Evolutionary conservation across 257 asterid species (phyloP), one percentile per base, ranked within the genome.

Genomic region (Scutellaria minor): DNA sequence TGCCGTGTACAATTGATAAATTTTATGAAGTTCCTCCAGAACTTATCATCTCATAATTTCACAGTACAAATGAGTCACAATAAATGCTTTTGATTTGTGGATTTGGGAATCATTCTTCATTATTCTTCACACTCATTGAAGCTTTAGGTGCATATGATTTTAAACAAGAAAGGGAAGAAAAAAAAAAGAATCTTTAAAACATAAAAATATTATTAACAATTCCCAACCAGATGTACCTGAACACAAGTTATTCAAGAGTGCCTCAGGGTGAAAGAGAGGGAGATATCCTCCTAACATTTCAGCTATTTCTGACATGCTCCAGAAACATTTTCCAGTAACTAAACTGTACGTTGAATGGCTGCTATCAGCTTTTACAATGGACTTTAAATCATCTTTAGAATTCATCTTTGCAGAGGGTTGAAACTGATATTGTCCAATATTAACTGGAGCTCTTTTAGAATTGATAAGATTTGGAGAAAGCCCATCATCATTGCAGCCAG

Each of bases 191-290:
- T 42, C 27, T 12, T 27, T 51, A 12, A 53, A 64, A 73, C 47
- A 64, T 40, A 3, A 52, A 13, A n/a, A 64, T 50, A 74, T 57
- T 62, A 77, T 62, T 53, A 58, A 68, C 67, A 55, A 78, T 66
- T 76, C 61, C 42, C 47, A 70, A 81, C 66, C 54, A 47, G 51
- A 71, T 71, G 79, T 85, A 94, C 98, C 99, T 94, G 97, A 76
- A 75, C 80, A 83, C 73, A 91, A 75, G 86, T 88, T 91, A 39
- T 73, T 68, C 70, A 94, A 75, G 68, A 94, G 88, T 40, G 96
- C 88, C 85, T 84, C 93, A 2, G 99, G 96, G 74, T 89, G 99
- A 81, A 85, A 89, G 66, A 84, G 80, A 66, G 95, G 86, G 69
- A 91, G 75, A 64, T 90, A 70, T 79, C 99, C 99, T 74, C 97